Base-by-base conservation (phyloP, 345 rosid species). In the Bruguiera parviflora region DNA sequence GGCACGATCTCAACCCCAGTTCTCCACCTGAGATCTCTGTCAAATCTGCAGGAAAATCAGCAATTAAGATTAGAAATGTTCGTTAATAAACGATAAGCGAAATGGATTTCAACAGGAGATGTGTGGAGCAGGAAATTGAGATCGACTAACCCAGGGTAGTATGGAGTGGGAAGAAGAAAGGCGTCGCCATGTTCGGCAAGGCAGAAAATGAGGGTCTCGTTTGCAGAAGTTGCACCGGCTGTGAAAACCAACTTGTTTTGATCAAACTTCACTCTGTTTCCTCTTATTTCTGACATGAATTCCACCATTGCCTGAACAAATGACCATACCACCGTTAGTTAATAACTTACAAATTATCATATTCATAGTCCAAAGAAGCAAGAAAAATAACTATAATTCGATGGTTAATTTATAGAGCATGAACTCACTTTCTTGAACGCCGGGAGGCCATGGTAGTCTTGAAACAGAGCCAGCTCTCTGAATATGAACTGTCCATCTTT, bases 141-240 rank as follows among this genome's bases (percentile, higher is more conserved):
- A 29, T 5, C 32, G 33, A 51, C 71, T 0, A 81, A 90, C 96
- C 96, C 96, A 29, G 96, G 92, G 37, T 89, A 89, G 75, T 89
- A 89, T 68, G 96, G 96, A 21, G 88, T 86, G 37, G 96, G 96
- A 67, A 90, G 77, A 46, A 90, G 96, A 65, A 90, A 80, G 59
- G 96, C 92, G 31, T 90, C 91, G 52, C 96, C 92, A 25, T 80
- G 82, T 61, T 90, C 87, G 3, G 92, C 92, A 5, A 90, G 86
- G 64, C 96, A 90, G 53, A 88, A 88, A 79, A 88, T 82, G 72
- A 90, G 89, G 53, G 89, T 83, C 76, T 90, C 96, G 71, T 90
- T 90, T 0, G 96, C 96, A 4, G 96, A 85, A n/a, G 96, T 90
- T 53, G 96, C 88, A 75, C 96, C 96, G 25, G 96, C 96, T 0